Evolutionary conservation across 192 early-diverging fungal species (phyloP).

Genomic region (Geosiphon pyriformis): DNA sequence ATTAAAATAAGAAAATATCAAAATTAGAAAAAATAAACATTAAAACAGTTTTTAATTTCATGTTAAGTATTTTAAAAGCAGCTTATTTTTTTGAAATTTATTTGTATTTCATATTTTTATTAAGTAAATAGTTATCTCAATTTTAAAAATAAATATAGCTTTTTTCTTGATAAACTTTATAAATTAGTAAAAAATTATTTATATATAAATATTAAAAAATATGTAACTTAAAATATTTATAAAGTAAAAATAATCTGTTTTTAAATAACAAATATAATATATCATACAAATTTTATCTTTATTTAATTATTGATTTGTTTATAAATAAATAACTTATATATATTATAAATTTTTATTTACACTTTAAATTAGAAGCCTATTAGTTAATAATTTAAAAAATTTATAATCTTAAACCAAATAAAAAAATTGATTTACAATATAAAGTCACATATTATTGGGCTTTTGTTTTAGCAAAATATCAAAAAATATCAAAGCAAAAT

Average conservation of each 20-base stretch:
- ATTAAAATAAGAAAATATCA: too few relatives aligned
- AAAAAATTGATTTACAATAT: not conserved
- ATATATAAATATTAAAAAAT: not conserved
- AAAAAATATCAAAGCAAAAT: not conserved
- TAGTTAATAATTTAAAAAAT: not conserved
- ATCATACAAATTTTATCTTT: not conserved
- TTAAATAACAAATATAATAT: not conserved
- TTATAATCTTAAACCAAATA: not conserved
- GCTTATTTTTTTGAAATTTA: too few relatives aligned
- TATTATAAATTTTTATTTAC: not conserved
- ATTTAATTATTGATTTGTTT: not conserved
- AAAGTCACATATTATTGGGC: not conserved
- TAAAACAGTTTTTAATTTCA: too few relatives aligned
- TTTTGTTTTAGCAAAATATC: not conserved
- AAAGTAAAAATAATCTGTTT: not conserved
- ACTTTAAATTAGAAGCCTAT: not conserved
- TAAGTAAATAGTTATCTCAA: too few relatives aligned
- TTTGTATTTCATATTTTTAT: too few relatives aligned
- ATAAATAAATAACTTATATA: not conserved
- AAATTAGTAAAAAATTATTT: not conserved
- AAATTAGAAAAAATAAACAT: too few relatives aligned
- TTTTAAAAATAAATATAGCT: not conserved
- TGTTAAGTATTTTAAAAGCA: too few relatives aligned
- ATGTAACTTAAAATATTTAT: not conserved
- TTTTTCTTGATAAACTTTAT: not conserved